Conservation (phyloP, 306 rosid species). For the Benincasa hispida region DNA sequence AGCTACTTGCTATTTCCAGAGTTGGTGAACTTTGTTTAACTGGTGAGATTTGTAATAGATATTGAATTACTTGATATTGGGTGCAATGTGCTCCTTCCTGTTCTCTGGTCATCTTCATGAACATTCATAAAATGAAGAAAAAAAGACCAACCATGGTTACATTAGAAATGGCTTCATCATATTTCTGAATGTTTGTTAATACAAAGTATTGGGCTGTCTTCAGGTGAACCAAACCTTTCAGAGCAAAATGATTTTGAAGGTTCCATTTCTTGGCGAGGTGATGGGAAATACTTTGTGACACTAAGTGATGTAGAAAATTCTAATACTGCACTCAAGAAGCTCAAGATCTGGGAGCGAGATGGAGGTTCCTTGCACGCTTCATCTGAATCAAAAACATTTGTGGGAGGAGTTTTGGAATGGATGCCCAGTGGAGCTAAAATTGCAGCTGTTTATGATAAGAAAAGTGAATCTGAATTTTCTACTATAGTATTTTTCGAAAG, state of each 20-base stretch:
- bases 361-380: conserved; percentile 62
- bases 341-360: conserved; percentile 85
- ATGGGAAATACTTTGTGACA: conserved; percentile 77
- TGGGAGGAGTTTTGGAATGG: conserved; percentile 73
- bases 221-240: conserved; percentile 41
- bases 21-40: neutral
- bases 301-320: conserved; percentile 28
- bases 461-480: conserved; percentile 49
- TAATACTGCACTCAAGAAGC: conserved; percentile 29
- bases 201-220: conserved; percentile 17
- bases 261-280: conserved; percentile 85
- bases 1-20: neutral
- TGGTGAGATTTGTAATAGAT: neutral
- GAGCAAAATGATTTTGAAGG: conserved; percentile 10
- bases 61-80: neutral
- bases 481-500: conserved; percentile 76
- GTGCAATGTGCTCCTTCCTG: neutral
- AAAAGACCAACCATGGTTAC: neutral
- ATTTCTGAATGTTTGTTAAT: neutral
- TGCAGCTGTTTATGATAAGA: conserved; percentile 63
- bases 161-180: neutral
- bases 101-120: neutral
- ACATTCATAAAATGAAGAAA: no score
- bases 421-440: conserved; percentile 96
- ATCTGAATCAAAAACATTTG: conserved; percentile 53